A percentile compares a stretch with the other conserved stretches of the same genome.
These are phyloP conservation scores for Ustilago sp. DNA, from an alignment of 1,284 basidiomycete species.

Conservation along the genomic window DNA sequence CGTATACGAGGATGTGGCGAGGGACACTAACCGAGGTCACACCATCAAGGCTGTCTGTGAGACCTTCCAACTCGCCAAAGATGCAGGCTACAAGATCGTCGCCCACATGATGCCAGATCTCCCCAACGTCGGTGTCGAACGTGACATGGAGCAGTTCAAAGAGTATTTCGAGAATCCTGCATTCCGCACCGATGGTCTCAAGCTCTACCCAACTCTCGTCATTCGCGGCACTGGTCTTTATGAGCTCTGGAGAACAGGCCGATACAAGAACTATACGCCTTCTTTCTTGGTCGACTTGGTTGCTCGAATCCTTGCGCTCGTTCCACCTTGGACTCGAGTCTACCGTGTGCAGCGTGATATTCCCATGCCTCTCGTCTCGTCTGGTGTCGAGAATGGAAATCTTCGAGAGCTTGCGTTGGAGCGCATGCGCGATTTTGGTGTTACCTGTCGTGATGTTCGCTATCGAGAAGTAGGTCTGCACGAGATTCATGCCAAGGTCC, in stretches of 20 bases:
- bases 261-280: slow-evolving; percentile 99
- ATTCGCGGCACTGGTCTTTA: slow-evolving; percentile 98
- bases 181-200: slow-evolving; percentile 95
- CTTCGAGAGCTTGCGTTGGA: slow-evolving; percentile 94
- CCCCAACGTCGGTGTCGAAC: slow-evolving; percentile 95
- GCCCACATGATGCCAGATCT: slow-evolving; percentile 75
- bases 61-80: slow-evolving; percentile 97
- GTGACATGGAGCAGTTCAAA: slow-evolving; percentile 98
- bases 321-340: slow-evolving; percentile 98
- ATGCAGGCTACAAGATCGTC: slow-evolving; percentile 96
- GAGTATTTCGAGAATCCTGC: slow-evolving; percentile 98
- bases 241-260: slow-evolving; percentile 93
- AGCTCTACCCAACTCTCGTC: slow-evolving; percentile 98
- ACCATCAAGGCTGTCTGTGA: slow-evolving; percentile 97
- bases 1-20: slow-evolving; percentile 98
- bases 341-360: slow-evolving; percentile 80
- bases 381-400: slow-evolving; percentile 98
- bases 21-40: slow-evolving; percentile 94
- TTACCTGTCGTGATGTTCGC: slow-evolving; percentile 95
- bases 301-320: slow-evolving; percentile 92
- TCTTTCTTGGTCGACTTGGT: slow-evolving; percentile 98
- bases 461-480: slow-evolving; percentile 98
- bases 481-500: slow-evolving; percentile 97
- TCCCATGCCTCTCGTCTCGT: slow-evolving; percentile 74
- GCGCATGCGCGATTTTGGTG: slow-evolving; percentile 98